Base-by-base conservation (phyloP, 352 stramenopile species). In the Globisporangium barbulae region DNA sequence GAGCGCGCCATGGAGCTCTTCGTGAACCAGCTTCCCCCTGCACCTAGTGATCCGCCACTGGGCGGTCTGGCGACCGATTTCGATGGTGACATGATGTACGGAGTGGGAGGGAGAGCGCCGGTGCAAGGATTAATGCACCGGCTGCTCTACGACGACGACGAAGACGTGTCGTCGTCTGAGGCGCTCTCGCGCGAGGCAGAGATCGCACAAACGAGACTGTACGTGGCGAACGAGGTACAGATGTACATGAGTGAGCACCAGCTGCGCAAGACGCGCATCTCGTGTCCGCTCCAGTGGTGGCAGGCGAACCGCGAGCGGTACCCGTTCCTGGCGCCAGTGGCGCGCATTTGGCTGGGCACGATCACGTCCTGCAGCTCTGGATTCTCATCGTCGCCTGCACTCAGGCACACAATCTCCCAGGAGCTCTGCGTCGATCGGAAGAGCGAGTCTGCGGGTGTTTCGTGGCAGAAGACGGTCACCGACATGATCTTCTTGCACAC, bases 71-170 rank as follows among this genome's bases (percentile, higher is more conserved):
- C 49, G 15, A 28, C 44, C 7, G 68, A 78, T 17, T 74, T 80
- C 41, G 75, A 78, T 9, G 67, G 63, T 28, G 72, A 75, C 13
- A 68, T 77, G 12, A 69, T 83, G 33, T 76, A 78, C 25, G 55
- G 60, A 5, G 65, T 75, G 25, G 28, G 48, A 8, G 65, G 64
- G 3, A 19, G 17, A 53, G 45, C 48, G 8, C 31, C 57, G 0
- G 65, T 65, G 5, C 70, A 77, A n/a, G 75, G 73, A 0, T 60
- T 84, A 21, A 84, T 84, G 76, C 73, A 84, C 45, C 76, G 76
- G 9, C 53, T 84, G 35, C 53, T 84, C 39, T 84, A 81, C 48
- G 76, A 84, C 42, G 76, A 84, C 33, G 76, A 84, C 39, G 76
- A 84, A 25, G 76, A 84, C 9, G 73, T 71, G 15, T 30, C 59